phyloP scores from a whole-genome alignment of 768 basidiomycete species.

The Naganishia onofrii region DNA sequence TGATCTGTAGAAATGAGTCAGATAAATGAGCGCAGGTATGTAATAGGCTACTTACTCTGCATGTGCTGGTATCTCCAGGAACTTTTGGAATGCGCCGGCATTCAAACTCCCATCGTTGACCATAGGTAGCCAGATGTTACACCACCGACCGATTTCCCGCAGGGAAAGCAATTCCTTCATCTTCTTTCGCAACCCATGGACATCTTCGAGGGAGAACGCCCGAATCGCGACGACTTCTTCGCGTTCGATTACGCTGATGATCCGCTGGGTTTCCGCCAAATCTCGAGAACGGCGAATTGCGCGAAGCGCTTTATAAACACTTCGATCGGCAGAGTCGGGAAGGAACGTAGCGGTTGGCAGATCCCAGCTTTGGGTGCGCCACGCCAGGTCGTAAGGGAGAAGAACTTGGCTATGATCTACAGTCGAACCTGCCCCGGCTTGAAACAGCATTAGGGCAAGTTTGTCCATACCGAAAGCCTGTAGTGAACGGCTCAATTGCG shows the following conservation, averaged over 20 bases:
- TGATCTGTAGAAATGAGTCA: not conserved
- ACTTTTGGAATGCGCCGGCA: not conserved
- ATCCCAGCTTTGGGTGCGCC: conserved; percentile 96
- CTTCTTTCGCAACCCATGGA: conserved; percentile 14
- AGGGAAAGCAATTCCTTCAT: conserved; percentile 60
- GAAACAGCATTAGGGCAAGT: conserved; percentile 72
- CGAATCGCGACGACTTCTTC: conserved; percentile 5
- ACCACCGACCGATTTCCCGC: conserved; percentile 71
- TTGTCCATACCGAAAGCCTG: conserved; percentile 86
- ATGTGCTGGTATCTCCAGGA: conserved; percentile 11
- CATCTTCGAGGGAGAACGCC: conserved; percentile 17
- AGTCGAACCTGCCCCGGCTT: conserved; percentile 48
- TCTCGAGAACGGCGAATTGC: conserved; percentile 79
- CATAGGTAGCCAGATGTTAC: conserved; percentile 1
- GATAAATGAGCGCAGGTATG: not conserved
- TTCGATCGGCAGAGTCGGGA: conserved; percentile 56
- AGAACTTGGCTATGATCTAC: conserved; percentile 36
- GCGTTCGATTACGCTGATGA: not conserved
- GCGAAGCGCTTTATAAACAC: conserved; percentile 74
- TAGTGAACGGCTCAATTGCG: conserved; percentile 69
- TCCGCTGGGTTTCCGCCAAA: conserved; percentile 39
- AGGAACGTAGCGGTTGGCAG: conserved; percentile 64
- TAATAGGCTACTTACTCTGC: conserved; percentile 22
- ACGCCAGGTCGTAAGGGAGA: conserved; percentile 67
- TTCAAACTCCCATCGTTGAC: not conserved